phyloP scores from a whole-genome alignment of 2,329 filamentous ascomycete species.

The Xylariaceae sp. region DNA sequence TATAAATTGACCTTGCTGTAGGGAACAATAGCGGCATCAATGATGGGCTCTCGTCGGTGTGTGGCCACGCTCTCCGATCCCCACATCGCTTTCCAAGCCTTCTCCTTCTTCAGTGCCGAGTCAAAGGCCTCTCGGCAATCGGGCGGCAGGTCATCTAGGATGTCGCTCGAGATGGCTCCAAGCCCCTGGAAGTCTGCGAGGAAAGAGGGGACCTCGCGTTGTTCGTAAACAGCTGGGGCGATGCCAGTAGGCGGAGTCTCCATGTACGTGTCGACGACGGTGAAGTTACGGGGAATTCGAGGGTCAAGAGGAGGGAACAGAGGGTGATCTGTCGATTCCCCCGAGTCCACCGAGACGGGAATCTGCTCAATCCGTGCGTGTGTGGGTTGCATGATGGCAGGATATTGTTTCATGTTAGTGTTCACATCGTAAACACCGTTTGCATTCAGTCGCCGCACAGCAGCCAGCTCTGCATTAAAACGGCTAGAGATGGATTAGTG shows the following conservation, averaged over 20 bases:
- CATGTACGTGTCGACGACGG: constrained; percentile 53
- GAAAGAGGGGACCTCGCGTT: constrained; percentile 44
- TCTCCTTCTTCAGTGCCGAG: constrained; percentile 61
- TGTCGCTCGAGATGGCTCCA: constrained; percentile 61
- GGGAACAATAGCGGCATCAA: constrained; percentile 64
- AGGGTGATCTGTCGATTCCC: constrained; percentile 27
- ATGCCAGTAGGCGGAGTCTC: constrained; percentile 50
- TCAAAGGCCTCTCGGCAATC: constrained; percentile 74
- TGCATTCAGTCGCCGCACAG: constrained; percentile 65
- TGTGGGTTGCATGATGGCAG: constrained; percentile 83
- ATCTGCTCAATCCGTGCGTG: constrained; percentile 80
- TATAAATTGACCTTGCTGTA: constrained; percentile 42
- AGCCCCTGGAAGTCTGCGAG: constrained; percentile 59
- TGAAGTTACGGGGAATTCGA: constrained; percentile 54
- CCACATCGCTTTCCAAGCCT: constrained; percentile 73
- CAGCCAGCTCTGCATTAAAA: constrained; percentile 76
- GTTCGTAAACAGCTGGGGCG: constrained; percentile 43
- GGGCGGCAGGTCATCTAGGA: constrained; percentile 62
- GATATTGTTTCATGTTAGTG: constrained; percentile 88
- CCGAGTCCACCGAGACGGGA: constrained; percentile 23
- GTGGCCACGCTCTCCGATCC: constrained; percentile 61
- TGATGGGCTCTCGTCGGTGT: constrained; percentile 51
- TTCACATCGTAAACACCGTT: constrained; percentile 88
- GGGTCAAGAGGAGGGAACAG: constrained; percentile 48
- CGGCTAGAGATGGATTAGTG: constrained; percentile 51